phyloP scores from a whole-genome alignment of 345 rosid genomes.

The Lumnitzera littorea region DNA sequence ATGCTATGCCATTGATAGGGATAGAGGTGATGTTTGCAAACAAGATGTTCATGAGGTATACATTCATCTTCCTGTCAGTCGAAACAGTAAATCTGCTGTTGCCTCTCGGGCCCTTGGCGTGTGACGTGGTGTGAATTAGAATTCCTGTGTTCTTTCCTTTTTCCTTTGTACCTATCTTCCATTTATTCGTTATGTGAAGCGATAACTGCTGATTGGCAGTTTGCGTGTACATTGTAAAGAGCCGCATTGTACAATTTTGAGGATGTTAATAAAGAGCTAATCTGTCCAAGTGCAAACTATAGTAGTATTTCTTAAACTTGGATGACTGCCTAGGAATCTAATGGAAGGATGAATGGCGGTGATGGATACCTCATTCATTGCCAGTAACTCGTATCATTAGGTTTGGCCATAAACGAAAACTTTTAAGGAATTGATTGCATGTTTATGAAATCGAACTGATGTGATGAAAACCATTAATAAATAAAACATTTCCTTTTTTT shows the following conservation, averaged over 20 bases:
- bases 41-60: conserved; percentile 87
- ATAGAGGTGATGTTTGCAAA: conserved; percentile 80
- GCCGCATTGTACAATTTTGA: conserved; percentile 18
- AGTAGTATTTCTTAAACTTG: too few species aligned
- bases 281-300: not conserved
- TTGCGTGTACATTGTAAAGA: conserved; percentile 20
- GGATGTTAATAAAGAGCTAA: conserved; percentile 26
- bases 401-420: too few species aligned
- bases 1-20: conserved; percentile 76
- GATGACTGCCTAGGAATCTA: too few species aligned
- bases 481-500: too few species aligned
- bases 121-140: conserved; percentile 16
- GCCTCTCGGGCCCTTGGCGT: conserved; percentile 29
- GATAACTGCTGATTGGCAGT: conserved; percentile 9
- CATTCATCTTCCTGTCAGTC: conserved; percentile 58
- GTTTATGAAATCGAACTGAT: too few species aligned
- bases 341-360: too few species aligned
- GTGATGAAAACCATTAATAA: too few species aligned
- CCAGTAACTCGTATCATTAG: too few species aligned
- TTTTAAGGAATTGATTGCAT: too few species aligned
- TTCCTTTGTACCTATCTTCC: conserved; percentile 4
- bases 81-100: conserved; percentile 40
- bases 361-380: too few species aligned
- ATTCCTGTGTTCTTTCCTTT: conserved; percentile 3
- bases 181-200: conserved; percentile 13